Percentiles rank a stretch among this genome's conserved stretches.
Conservation (phyloP, 306 rosid genomes). For the Rosa rugosa region DNA sequence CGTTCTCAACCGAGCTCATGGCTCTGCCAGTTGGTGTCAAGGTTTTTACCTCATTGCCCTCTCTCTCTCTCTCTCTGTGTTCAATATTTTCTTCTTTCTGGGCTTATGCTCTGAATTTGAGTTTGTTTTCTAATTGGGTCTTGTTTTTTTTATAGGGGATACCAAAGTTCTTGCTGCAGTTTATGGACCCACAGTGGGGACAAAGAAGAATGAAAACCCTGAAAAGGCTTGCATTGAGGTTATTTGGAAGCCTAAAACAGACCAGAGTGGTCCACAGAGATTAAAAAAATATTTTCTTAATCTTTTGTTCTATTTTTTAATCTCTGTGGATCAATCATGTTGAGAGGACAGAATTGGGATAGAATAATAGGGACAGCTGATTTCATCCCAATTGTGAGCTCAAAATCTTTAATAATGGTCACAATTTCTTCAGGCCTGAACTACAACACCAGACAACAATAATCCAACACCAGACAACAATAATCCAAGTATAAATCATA, state of each 20-base stretch:
- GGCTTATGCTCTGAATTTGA: neutral
- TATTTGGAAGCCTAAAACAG: slow-evolving; percentile 93
- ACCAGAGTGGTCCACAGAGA: slow-evolving; percentile 85
- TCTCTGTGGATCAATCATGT: too few species aligned
- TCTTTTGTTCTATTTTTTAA: too few species aligned
- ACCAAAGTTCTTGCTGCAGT: slow-evolving; percentile 88
- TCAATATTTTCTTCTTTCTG: neutral
- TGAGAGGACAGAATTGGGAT: too few species aligned
- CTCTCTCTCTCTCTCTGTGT: neutral
- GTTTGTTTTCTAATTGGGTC: slow-evolving; percentile 6
- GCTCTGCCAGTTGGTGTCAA: slow-evolving; percentile 91
- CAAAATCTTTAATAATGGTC: too few species aligned
- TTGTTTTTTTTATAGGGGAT: slow-evolving; percentile 47
- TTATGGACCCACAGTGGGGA: slow-evolving; percentile 82
- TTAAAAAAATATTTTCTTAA: too few species aligned
- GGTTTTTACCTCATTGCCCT: slow-evolving; percentile 29
- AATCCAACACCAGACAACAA: too few species aligned
- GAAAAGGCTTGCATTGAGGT: slow-evolving; percentile 89
- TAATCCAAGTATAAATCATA: too few species aligned
- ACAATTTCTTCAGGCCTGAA: too few species aligned
- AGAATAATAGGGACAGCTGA: too few species aligned
- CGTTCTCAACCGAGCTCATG: slow-evolving; percentile 81
- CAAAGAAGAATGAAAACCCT: slow-evolving; percentile 86
- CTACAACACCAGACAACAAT: too few species aligned
- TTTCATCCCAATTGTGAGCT: too few species aligned